Conservation (phyloP, 129 eudicot genomes). For the Deinandra increscens region DNA sequence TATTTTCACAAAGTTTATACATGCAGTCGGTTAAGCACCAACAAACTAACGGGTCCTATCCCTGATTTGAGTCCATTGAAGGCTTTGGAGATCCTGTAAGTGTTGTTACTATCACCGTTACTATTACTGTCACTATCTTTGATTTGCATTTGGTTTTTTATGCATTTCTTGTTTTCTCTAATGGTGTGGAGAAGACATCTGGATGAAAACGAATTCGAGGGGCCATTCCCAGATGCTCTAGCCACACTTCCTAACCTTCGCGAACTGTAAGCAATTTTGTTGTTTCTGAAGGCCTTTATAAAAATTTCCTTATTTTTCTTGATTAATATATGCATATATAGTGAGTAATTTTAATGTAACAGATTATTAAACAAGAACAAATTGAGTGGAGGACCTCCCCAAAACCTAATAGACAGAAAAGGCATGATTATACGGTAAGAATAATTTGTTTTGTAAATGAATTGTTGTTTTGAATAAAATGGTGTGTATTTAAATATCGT, state of each 20-base stretch:
- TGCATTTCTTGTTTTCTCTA: background rate
- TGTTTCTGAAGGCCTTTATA: background rate
- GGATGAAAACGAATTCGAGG: constrained; percentile 69
- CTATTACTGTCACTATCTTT: background rate
- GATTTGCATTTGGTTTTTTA: constrained; percentile 1
- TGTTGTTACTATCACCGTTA: background rate
- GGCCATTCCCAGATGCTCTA: constrained; percentile 57
- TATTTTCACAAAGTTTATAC: background rate
- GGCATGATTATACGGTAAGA: constrained; percentile 43
- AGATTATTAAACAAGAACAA: constrained; percentile 63
- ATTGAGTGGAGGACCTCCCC: constrained; percentile 44
- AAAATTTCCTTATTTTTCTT: background rate
- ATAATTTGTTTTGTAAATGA: background rate
- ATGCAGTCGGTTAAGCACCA: constrained; percentile 60
- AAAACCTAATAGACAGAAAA: constrained; percentile 36
- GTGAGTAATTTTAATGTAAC: constrained; percentile 17
- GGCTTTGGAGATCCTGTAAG: constrained; percentile 67
- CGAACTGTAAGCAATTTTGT: constrained; percentile 48
- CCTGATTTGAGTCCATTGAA: constrained; percentile 61
- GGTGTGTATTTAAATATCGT: background rate
- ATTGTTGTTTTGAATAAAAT: background rate
- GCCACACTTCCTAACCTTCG: constrained; percentile 55
- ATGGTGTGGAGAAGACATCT: constrained; percentile 50
- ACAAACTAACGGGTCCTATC: constrained; percentile 62
- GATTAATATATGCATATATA: background rate